A percentile compares a stretch with the other conserved stretches of the same genome.
Evolutionary conservation across 2,329 filamentous ascomycete species (phyloP).

Genomic region (Raffaelea albimanens): DNA sequence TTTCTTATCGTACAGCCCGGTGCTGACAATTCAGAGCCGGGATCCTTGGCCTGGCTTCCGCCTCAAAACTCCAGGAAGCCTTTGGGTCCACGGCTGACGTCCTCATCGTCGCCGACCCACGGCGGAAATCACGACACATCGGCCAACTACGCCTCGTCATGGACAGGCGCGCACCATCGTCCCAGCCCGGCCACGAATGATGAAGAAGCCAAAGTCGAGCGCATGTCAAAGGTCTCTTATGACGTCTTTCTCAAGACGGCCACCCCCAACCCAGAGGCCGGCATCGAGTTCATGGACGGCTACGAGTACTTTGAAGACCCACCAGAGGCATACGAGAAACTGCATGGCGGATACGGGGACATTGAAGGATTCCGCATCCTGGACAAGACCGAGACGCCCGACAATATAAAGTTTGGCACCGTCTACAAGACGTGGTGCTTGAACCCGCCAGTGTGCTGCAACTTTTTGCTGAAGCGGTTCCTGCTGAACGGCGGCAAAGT

Average conservation of each 20-base stretch:
- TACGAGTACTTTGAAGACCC: slow-evolving; percentile 41
- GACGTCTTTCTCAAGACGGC: slow-evolving; percentile 15
- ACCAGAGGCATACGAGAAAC: slow-evolving; percentile 22
- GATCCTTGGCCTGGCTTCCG: not conserved
- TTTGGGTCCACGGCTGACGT: slow-evolving; percentile 21
- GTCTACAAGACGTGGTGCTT: slow-evolving; percentile 44
- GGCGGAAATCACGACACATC: not conserved
- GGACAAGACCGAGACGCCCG: slow-evolving; percentile 27
- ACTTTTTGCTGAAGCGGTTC: slow-evolving; percentile 30
- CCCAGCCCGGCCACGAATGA: not conserved
- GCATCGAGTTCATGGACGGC: slow-evolving; percentile 36
- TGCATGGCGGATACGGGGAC: slow-evolving; percentile 15
- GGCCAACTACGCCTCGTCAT: slow-evolving; percentile 10
- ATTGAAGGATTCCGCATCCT: slow-evolving; percentile 24
- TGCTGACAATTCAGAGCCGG: not conserved
- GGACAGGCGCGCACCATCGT: slow-evolving; percentile 24
- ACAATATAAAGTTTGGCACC: slow-evolving; percentile 30
- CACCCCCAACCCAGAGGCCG: slow-evolving; percentile 29
- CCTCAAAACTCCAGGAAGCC: not conserved
- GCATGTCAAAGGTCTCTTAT: slow-evolving; percentile 10
- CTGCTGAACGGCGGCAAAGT: slow-evolving; percentile 24
- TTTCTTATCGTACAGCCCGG: no score
- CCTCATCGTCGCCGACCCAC: slow-evolving; percentile 27
- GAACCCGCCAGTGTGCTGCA: slow-evolving; percentile 41
- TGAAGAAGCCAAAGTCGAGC: not conserved